A percentile compares a stretch with the other conserved stretches of the same genome.
Evolutionary conservation across 169 alveolate species (phyloP).

Genomic region (Prorocentrum cordatum): DNA sequence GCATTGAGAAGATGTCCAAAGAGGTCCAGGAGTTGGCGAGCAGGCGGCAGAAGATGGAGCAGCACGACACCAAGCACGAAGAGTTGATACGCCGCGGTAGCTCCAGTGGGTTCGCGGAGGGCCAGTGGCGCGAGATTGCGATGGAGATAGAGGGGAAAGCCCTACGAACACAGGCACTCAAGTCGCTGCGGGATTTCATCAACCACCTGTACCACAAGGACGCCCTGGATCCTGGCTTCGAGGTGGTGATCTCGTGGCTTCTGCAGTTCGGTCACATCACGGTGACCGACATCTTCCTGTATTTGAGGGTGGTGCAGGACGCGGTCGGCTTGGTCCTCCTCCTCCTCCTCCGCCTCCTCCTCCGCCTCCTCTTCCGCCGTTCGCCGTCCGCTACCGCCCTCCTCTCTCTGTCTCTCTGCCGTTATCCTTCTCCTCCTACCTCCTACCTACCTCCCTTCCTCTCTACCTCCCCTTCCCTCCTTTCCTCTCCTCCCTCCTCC

Average conservation of each 20-base stretch:
- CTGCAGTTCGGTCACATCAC: not conserved
- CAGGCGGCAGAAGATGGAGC: slow-evolving; percentile 24
- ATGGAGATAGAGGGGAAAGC: not conserved
- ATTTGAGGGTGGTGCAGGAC: slow-evolving; percentile 1
- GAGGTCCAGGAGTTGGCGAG: not conserved
- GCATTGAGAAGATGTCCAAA: not conserved
- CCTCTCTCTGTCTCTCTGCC: too few relatives aligned
- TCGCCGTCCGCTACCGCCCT: too few relatives aligned
- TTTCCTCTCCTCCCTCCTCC: too few relatives aligned
- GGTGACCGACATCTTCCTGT: slow-evolving; percentile 18
- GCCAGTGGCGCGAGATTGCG: not conserved
- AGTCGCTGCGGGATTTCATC: not conserved
- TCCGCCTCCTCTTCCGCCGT: too few relatives aligned
- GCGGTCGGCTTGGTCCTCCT: not conserved
- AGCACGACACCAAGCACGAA: slow-evolving; percentile 19
- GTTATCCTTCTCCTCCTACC: too few relatives aligned
- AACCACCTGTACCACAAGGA: slow-evolving; percentile 16
- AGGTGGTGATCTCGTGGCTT: not conserved
- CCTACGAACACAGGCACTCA: not conserved
- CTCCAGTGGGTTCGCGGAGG: not conserved
- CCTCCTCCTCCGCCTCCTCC: too few relatives aligned
- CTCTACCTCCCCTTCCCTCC: too few relatives aligned
- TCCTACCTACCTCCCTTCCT: too few relatives aligned
- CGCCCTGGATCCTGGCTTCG: slow-evolving; percentile 7
- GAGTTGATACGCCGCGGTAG: slow-evolving; percentile 23